Base-by-base conservation (phyloP, 352 stramenopile genomes). In the Globisporangium lucens region DNA sequence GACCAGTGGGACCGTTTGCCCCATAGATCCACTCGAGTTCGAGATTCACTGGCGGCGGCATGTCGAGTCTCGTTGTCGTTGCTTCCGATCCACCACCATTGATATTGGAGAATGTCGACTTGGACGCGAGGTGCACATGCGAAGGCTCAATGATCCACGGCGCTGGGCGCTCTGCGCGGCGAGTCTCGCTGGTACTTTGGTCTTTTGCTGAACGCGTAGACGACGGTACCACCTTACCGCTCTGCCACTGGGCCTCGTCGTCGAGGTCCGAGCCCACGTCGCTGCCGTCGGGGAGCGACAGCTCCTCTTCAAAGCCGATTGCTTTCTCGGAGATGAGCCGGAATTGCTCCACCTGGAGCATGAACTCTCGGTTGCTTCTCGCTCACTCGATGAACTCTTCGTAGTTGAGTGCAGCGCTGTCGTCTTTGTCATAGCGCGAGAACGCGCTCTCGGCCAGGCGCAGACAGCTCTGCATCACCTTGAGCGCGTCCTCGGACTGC, bases 381-480 rank as follows among this genome's bases (percentile, higher is more conserved):
- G 87, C 84, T 86, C 87, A 94, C 7, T 83, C 73, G 61, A 96
- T 86, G 57, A 96, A 94, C 52, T 90, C 88, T 43, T 94, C 85
- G 52, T 88, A 92, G 15, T 77, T 74, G 1, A 95, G 77, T 20
- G 77, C 73, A 1, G 75, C 73, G 22, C 79, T 70, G 1, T 61
- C 69, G 17, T 78, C 73, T 43, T 82, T 81, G 35, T 90, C 80
- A 30, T 78, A 82, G 24, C 73, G 75, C 5, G 75, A 60, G 65
- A 94, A 94, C 0, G 85, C 83, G 17, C 71, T 78, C 61, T 85
- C 75, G 24, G 83, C 79, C 9, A 91, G 72, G 17, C 68, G 67
- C 27, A 90, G 69, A 56, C 82, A 90, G 6, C 76, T 59, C 38
- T 72, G 65, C 78, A 86, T 86, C 15, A 68, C 69, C 9, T 80